A percentile compares a stretch with the other conserved stretches of the same genome.
Conservation (phyloP, 208 protist species). For the Phytomonas sp. region DNA sequence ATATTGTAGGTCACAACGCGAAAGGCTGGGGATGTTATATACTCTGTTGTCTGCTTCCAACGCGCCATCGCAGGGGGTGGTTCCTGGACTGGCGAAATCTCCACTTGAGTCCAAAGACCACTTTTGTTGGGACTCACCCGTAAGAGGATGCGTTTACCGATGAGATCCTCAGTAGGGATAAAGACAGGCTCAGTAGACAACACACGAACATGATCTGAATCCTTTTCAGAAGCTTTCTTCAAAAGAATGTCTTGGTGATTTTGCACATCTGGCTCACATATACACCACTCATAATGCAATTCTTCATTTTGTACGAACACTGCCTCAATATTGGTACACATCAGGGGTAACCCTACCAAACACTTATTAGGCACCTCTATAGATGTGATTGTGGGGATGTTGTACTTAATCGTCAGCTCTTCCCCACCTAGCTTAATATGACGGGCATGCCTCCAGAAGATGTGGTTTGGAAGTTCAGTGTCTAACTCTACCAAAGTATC, state of each 20-base stretch:
- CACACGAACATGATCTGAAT: constrained; percentile 12
- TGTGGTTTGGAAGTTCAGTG: constrained; percentile 32
- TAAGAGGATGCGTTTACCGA: constrained; percentile 44
- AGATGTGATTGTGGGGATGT: constrained; percentile 68
- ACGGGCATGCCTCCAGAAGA: constrained; percentile 47
- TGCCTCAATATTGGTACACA: constrained; percentile 49
- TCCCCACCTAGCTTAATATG: constrained; percentile 36
- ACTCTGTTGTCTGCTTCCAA: constrained; percentile 42
- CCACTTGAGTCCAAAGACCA: constrained; percentile 58
- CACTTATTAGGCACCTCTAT: constrained; percentile 38
- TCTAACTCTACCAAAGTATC: constrained; percentile 30
- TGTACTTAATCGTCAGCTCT: constrained; percentile 48
- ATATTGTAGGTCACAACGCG: constrained; percentile 90
- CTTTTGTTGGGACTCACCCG: constrained; percentile 37
- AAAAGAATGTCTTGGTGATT: neutral
- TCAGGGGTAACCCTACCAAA: constrained; percentile 64
- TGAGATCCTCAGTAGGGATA: constrained; percentile 35
- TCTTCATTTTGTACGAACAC: constrained; percentile 34
- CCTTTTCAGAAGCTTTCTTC: neutral
- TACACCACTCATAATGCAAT: constrained; percentile 69
- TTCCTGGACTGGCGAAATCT: constrained; percentile 33
- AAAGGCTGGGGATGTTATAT: constrained; percentile 31
- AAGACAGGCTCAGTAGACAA: constrained; percentile 42
- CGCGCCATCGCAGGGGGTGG: constrained; percentile 42
- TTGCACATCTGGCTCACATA: neutral